Conservation (phyloP, 768 basidiomycete species). For the Rhodotorula taiwanensis region DNA sequence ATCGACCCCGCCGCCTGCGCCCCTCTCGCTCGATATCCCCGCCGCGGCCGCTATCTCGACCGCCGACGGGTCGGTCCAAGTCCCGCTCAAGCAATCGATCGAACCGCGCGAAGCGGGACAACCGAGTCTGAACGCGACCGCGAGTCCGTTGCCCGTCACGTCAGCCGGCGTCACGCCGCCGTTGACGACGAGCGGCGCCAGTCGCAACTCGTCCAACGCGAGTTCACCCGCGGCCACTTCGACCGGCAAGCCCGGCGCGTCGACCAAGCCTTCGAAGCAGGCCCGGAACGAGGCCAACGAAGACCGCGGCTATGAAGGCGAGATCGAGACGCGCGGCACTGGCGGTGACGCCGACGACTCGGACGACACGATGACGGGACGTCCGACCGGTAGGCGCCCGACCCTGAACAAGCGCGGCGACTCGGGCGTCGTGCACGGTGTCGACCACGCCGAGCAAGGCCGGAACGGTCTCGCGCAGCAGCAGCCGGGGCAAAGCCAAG, state of each 20-base stretch:
- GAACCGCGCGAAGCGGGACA: constrained; percentile 14
- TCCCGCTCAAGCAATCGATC: constrained; percentile 18
- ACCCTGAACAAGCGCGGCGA: neutral
- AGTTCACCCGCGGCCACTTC: too few species aligned
- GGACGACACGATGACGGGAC: constrained; percentile 3
- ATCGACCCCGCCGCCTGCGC: neutral
- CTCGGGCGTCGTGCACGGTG: constrained; percentile 5
- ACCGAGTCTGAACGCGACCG: constrained; percentile 27
- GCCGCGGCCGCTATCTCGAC: neutral
- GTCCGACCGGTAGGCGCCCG: neutral
- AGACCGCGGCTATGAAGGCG: constrained; percentile 33
- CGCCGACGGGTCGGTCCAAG: neutral
- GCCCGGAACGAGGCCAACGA: neutral
- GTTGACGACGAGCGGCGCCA: neutral
- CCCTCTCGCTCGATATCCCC: constrained; percentile 8
- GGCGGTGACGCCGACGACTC: constrained; percentile 26
- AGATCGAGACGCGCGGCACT: constrained; percentile 31
- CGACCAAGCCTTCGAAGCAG: neutral
- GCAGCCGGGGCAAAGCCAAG: too few species aligned
- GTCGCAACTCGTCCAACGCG: too few species aligned
- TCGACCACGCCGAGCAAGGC: constrained; percentile 1
- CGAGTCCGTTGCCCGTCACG: constrained; percentile 1
- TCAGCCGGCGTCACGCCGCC: constrained; percentile 15
- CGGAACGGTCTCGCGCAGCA: too few species aligned
- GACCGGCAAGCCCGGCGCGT: constrained; percentile 11